Evolutionary conservation across 179 eudicot genomes (phyloP).

Genomic region (Beta lomatogona): DNA sequence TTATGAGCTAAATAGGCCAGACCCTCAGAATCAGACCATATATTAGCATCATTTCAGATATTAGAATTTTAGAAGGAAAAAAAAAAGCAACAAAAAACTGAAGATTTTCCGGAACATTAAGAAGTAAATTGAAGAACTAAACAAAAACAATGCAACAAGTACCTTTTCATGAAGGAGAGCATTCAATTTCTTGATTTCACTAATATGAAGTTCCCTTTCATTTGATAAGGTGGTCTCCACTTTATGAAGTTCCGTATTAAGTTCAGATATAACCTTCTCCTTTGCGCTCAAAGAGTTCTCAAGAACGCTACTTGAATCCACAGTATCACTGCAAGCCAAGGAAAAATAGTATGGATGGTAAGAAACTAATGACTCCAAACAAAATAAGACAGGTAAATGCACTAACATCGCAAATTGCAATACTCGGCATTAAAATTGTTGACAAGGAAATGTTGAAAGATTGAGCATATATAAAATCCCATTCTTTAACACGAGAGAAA

Average conservation of each 20-base stretch:
- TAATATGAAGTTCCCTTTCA: constrained; percentile 74
- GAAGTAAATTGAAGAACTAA: not conserved
- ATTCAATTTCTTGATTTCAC: constrained; percentile 81
- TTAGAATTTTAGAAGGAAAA: not conserved
- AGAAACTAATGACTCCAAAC: not conserved
- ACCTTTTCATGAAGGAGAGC: constrained; percentile 87
- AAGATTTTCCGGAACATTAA: not conserved
- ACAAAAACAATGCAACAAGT: constrained; percentile 5
- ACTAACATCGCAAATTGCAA: not conserved
- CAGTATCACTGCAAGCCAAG: constrained; percentile 60
- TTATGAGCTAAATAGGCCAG: not conserved
- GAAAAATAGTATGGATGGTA: not conserved
- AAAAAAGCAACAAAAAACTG: not conserved
- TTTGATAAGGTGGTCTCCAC: constrained; percentile 78
- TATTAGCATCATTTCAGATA: not conserved
- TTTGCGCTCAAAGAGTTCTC: constrained; percentile 93
- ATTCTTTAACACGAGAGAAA: not conserved
- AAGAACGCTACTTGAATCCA: constrained; percentile 73
- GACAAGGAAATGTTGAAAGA: not conserved
- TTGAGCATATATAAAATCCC: not conserved
- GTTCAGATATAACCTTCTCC: constrained; percentile 92
- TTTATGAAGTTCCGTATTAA: constrained; percentile 88
- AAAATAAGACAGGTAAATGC: not conserved
- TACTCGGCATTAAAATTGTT: not conserved
- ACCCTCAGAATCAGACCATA: not conserved